These are phyloP conservation scores for Aspergillus sclerotiicarbonarius DNA, from an alignment of 495 filamentous ascomycete species.

Conservation along the genomic window DNA sequence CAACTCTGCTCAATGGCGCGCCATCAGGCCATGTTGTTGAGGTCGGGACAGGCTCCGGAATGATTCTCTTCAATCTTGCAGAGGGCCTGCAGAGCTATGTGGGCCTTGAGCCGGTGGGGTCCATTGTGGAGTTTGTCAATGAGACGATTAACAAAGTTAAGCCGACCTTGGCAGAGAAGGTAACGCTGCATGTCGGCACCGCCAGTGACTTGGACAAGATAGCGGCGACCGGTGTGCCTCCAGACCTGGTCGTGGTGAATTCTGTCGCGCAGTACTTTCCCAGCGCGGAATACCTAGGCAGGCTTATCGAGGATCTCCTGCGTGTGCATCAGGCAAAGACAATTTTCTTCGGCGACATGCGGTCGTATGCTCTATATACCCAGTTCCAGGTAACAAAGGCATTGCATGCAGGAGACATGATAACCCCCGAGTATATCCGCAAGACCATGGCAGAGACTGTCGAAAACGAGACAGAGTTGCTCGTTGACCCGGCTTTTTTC, in stretches of 20 bases:
- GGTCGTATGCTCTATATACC: constrained; percentile 4
- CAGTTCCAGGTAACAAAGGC: constrained; percentile 8
- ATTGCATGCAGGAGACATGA: not conserved
- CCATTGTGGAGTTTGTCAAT: not conserved
- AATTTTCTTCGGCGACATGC: constrained; percentile 5
- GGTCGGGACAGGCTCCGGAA: not conserved
- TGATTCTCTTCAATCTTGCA: constrained; percentile 3
- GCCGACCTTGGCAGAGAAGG: not conserved
- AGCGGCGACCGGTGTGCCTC: not conserved
- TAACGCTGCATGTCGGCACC: not conserved
- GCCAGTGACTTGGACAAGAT: not conserved
- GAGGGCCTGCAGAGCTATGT: not conserved
- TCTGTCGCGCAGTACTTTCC: constrained; percentile 10
- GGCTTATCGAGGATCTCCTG: not conserved
- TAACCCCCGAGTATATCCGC: not conserved
- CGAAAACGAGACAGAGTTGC: not conserved
- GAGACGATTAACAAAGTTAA: not conserved
- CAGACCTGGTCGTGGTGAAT: constrained; percentile 1
- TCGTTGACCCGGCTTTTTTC: constrained; percentile 8
- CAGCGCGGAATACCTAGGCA: not conserved
- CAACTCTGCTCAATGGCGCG: not conserved
- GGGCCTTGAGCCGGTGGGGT: not conserved
- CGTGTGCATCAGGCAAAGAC: not conserved
- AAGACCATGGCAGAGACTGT: not conserved
- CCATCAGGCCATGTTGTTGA: not conserved